Percentiles rank a stretch among this genome's conserved stretches.
Evolutionary conservation across 148 eudicot species (phyloP).

Genomic region (Silene conica): DNA sequence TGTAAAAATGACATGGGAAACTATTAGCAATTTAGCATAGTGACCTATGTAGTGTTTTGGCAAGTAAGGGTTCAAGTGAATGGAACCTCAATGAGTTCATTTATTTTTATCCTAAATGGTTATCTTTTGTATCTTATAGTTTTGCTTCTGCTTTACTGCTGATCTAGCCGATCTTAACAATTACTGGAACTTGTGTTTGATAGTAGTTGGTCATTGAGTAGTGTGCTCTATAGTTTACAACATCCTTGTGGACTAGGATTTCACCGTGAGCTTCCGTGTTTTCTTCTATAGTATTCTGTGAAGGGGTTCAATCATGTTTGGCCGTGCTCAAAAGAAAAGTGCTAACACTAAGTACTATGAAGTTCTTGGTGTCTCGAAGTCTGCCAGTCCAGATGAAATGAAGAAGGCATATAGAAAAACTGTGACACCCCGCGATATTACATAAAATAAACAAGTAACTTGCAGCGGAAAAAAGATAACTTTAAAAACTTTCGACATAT

Average conservation of each 20-base stretch:
- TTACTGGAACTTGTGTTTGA: not conserved
- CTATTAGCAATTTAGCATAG: too few species aligned
- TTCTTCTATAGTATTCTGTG: constrained; percentile 15
- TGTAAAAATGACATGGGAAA: too few species aligned
- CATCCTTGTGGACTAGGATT: not conserved
- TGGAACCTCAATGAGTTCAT: too few species aligned
- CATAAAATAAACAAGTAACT: too few species aligned
- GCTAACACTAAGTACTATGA: constrained; percentile 55
- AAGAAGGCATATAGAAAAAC: constrained; percentile 65
- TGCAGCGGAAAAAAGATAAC: too few species aligned
- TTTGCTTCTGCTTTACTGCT: not conserved
- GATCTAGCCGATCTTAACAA: not conserved
- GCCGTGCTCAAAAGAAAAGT: constrained; percentile 57
- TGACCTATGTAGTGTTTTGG: too few species aligned
- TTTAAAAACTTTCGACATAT: too few species aligned
- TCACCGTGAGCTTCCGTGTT: not conserved
- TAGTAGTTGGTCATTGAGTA: too few species aligned
- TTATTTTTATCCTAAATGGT: not conserved
- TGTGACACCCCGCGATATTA: too few species aligned
- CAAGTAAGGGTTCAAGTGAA: too few species aligned
- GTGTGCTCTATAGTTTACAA: too few species aligned
- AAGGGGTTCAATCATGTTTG: constrained; percentile 43
- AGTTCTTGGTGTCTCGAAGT: constrained; percentile 55
- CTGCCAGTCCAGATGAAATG: constrained; percentile 52
- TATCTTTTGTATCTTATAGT: not conserved